Evolutionary conservation across 345 rosid genomes (phyloP).

Genomic region (Cardamine resedifolia): DNA sequence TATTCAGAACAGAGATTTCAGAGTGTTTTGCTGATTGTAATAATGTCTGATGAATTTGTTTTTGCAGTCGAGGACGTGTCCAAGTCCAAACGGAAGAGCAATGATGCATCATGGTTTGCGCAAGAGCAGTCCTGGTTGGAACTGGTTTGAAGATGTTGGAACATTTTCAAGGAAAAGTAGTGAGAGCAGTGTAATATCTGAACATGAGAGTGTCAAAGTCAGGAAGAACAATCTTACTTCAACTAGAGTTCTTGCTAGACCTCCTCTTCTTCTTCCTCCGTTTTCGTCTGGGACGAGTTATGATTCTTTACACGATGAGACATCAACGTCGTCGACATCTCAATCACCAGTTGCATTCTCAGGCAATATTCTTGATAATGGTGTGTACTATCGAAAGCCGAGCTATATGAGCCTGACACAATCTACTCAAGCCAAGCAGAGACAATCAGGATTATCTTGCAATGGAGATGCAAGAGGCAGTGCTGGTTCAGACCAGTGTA

Average conservation of each 20-base stretch:
- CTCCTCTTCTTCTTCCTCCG: slow-evolving; percentile 40
- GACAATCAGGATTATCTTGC: slow-evolving; percentile 41
- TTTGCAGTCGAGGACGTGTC: slow-evolving; percentile 54
- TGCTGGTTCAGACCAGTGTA: slow-evolving; percentile 51
- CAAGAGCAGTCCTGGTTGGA: slow-evolving; percentile 52
- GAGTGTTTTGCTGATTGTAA: slow-evolving; percentile 9
- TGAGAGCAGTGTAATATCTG: slow-evolving; percentile 43
- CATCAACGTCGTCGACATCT: slow-evolving; percentile 61
- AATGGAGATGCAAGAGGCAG: slow-evolving; percentile 49
- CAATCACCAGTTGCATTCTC: slow-evolving; percentile 47
- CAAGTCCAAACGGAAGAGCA: slow-evolving; percentile 55
- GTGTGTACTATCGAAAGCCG: slow-evolving; percentile 54
- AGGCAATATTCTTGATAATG: slow-evolving; percentile 40
- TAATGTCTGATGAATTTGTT: slow-evolving; percentile 27
- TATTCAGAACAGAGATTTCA: slow-evolving; percentile 19
- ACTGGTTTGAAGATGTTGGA: slow-evolving; percentile 56
- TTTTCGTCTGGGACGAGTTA: slow-evolving; percentile 55
- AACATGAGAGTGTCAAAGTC: slow-evolving; percentile 53
- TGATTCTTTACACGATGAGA: slow-evolving; percentile 52
- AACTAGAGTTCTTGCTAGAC: slow-evolving; percentile 55
- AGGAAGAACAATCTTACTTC: slow-evolving; percentile 60
- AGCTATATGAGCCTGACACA: slow-evolving; percentile 79
- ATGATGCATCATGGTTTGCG: slow-evolving; percentile 40
- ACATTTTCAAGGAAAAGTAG: slow-evolving; percentile 52
- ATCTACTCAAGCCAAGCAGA: slow-evolving; percentile 74